Evolutionary conservation across 176 grass and related monocot species (phyloP), one percentile per base, ranked within the genome.

Genomic region (Bromus sterilis): DNA sequence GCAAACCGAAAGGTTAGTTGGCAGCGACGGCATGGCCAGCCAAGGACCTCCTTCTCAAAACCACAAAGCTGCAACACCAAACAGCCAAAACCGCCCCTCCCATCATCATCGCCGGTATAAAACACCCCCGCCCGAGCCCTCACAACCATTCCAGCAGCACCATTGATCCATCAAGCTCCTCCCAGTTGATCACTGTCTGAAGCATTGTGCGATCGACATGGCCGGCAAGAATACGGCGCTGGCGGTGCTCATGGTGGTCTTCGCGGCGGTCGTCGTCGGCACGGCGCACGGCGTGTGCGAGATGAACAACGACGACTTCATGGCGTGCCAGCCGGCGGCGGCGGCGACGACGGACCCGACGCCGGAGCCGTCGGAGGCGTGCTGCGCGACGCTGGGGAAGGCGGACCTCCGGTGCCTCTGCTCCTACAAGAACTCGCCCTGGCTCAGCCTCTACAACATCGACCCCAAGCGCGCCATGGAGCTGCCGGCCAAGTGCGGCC

Each of bases 381-480:
- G 93, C 61, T 92, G 93, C 66, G 24, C 37, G 4, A 90, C 82
- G 32, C 44, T 95, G 4, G 28, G 34, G 18, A 26, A 59, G 5
- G 93, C 93, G 10, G 78, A 95, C 84, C 90, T 91, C 0, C 0
- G 2, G 2, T 95, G 93, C 80, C 69, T 95, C 2, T 95, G 93
- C 87, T 31, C 78, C 4, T 95, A 92, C 78, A 86, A 88, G 75
- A 31, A 88, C 78, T 95, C 93, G 1, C 33, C 44, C 0, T 76
- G 91, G 72, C 85, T 95, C 46, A 55, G 33, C 56, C 36, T 91
- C 24, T 87, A 89, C 29, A 88, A 88, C 63, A 95, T 95, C 35
- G 87, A 95, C 81, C 89, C 89, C 8, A 37, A 72, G 36, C 81
- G 90, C 11, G 93, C 93, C 78, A 86, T 90, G 87, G 33, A 80